A percentile compares a stretch with the other conserved stretches of the same genome.
These are phyloP conservation scores for Ustilago sp. DNA, from an alignment of 1,284 basidiomycete species.

Conservation along the genomic window DNA sequence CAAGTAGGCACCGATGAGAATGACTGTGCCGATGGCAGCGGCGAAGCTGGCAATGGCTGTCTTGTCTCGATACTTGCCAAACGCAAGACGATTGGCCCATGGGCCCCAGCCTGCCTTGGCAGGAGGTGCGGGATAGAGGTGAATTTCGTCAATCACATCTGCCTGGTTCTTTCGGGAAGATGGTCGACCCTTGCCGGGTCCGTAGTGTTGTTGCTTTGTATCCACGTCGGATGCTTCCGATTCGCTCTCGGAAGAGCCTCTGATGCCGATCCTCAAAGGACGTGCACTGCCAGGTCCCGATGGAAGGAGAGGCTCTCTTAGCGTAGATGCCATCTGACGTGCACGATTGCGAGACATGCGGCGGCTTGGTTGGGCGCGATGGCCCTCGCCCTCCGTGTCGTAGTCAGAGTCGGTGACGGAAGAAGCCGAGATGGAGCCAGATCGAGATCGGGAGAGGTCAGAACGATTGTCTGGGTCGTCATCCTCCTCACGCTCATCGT, in stretches of 20 bases:
- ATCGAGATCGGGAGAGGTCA: slow-evolving; percentile 43
- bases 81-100: slow-evolving; percentile 53
- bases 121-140: slow-evolving; percentile 48
- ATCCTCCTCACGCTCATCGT: slow-evolving; percentile 37
- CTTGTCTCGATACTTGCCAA: slow-evolving; percentile 61
- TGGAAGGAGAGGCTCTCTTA: slow-evolving; percentile 48
- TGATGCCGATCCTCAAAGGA: slow-evolving; percentile 18
- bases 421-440: slow-evolving; percentile 42
- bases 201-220: slow-evolving; percentile 13
- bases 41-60: slow-evolving; percentile 53
- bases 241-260: slow-evolving; percentile 21
- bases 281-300: slow-evolving; percentile 32
- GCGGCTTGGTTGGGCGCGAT: slow-evolving; percentile 25
- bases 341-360: slow-evolving; percentile 47
- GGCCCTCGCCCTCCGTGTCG: slow-evolving; percentile 40
- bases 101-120: slow-evolving; percentile 50
- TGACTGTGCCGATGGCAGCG: slow-evolving; percentile 33
- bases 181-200: slow-evolving; percentile 3
- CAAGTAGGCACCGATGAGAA: slow-evolving; percentile 50
- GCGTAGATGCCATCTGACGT: slow-evolving; percentile 45
- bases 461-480: slow-evolving; percentile 31
- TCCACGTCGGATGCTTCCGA: slow-evolving; percentile 32
- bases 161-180: slow-evolving; percentile 11
- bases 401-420: slow-evolving; percentile 50
- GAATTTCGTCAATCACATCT: slow-evolving; percentile 35